Conservation (phyloP, 1,139 yeast species). For the Sporopachydermia cereana region DNA sequence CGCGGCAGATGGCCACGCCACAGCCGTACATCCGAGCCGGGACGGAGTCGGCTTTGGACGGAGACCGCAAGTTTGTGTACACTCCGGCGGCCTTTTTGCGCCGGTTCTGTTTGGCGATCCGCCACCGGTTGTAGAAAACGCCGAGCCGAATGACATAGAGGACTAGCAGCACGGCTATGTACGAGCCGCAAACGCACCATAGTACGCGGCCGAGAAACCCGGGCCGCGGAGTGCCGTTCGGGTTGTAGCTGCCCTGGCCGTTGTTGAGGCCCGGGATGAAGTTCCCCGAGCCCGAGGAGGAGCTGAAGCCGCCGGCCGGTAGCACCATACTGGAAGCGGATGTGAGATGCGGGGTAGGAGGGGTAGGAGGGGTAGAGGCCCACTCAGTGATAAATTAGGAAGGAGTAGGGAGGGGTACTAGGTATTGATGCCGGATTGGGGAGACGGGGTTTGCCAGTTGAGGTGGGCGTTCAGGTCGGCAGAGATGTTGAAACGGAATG, state of each 20-base stretch:
- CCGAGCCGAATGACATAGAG: conserved; percentile 8
- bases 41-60: not conserved
- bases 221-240: conserved; percentile 12
- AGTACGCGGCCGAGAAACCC: conserved; percentile 12
- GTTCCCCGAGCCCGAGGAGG: not conserved
- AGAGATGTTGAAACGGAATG: no score
- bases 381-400: no score
- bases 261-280: not conserved
- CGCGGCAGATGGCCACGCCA: conserved; percentile 8
- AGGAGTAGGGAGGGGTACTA: no score
- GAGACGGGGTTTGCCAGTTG: no score
- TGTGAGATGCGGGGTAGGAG: no score
- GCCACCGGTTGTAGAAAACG: conserved; percentile 7
- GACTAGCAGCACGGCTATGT: conserved; percentile 9
- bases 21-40: conserved; percentile 7
- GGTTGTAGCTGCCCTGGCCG: conserved; percentile 8
- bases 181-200: conserved; percentile 14
- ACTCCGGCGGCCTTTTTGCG: not conserved
- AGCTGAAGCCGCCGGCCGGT: not conserved
- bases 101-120: not conserved
- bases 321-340: no score
- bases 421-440: no score
- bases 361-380: no score
- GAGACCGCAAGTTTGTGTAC: not conserved
- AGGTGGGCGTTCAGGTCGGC: no score